These are phyloP conservation scores for Naganishia antarctica DNA, from an alignment of 768 basidiomycete genomes.

Conservation along the genomic window DNA sequence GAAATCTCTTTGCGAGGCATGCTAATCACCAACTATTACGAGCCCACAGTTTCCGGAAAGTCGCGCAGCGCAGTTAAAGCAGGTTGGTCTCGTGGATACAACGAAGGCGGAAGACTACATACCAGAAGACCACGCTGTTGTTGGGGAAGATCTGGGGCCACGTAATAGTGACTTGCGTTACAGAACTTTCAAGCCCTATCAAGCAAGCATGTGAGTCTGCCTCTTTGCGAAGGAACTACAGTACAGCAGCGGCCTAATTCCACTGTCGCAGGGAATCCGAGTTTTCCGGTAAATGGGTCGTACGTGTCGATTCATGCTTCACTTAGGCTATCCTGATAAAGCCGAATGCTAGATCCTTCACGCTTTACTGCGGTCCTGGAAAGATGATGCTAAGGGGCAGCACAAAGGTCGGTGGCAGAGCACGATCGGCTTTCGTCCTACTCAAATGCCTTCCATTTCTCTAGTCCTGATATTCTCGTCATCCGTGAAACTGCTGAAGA, in stretches of 20 bases:
- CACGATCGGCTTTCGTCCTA: too few relatives aligned
- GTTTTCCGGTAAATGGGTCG: constrained; percentile 45
- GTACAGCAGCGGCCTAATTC: not conserved
- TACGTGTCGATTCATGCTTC: constrained; percentile 24
- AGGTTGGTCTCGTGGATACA: not conserved
- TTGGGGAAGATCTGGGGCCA: not conserved
- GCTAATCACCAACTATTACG: too few relatives aligned
- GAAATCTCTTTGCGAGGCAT: too few relatives aligned
- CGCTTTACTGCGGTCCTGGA: constrained; percentile 64
- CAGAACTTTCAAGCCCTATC: not conserved
- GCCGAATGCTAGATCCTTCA: constrained; percentile 59
- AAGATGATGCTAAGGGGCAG: constrained; percentile 52
- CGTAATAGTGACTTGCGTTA: not conserved
- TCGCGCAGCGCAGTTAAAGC: not conserved
- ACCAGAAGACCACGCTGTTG: not conserved
- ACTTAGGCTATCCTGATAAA: not conserved
- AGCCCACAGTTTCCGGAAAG: not conserved
- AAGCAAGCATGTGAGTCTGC: constrained; percentile 22
- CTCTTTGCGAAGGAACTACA: not conserved
- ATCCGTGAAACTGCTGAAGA: constrained; percentile 79
- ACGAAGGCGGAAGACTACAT: not conserved
- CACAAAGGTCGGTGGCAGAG: constrained; percentile 58
- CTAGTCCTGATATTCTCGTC: constrained; percentile 84
- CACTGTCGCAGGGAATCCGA: not conserved
- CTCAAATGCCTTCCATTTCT: not conserved